A percentile compares a stretch with the other conserved stretches of the same genome.
Evolutionary conservation across 75 land plant species (phyloP).

Genomic region (Pinus taeda): DNA sequence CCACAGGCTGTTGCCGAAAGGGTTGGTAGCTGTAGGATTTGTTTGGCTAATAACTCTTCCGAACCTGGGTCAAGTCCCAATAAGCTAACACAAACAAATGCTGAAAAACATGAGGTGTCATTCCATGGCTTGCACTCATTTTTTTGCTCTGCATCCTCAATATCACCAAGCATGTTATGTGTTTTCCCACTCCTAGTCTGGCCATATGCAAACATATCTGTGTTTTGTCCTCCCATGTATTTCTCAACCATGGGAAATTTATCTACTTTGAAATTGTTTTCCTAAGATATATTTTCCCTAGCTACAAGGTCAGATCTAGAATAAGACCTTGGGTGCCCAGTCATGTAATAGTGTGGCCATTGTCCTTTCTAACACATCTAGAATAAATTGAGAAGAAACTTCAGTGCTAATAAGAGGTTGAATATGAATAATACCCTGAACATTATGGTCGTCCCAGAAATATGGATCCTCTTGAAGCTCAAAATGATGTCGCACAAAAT

Average conservation of each 20-base stretch:
- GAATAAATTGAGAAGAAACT: constrained; percentile 63
- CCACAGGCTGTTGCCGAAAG: too few species aligned
- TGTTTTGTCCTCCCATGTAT: constrained; percentile 81
- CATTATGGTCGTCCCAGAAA: constrained; percentile 90
- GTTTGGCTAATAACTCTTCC: too few species aligned
- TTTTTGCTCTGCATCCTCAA: constrained; percentile 71
- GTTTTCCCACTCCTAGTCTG: constrained; percentile 81
- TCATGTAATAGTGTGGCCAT: constrained; percentile 83
- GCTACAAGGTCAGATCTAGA: constrained; percentile 93
- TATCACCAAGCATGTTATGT: constrained; percentile 17
- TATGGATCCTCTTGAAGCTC: constrained; percentile 76
- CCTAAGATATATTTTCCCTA: constrained; percentile 83
- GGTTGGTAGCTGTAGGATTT: too few species aligned
- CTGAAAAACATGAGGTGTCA: constrained; percentile 97
- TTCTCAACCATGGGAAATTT: constrained; percentile 98
- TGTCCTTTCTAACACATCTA: constrained; percentile 80
- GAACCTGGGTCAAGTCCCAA: too few species aligned
- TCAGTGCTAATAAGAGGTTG: constrained; percentile 78
- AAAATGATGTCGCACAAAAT: constrained; percentile 26
- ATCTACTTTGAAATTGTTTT: constrained; percentile 86
- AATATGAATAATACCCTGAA: constrained; percentile 87
- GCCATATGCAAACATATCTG: too few species aligned
- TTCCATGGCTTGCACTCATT: constrained; percentile 80
- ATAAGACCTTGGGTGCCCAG: constrained; percentile 86
- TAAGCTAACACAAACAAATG: constrained; percentile 79